Percentiles rank a stretch among this genome's conserved stretches.
These are phyloP conservation scores for Antitrichia curtipendula DNA, from an alignment of 225 moss, liverwort and hornwort genomes.

Conservation along the genomic window DNA sequence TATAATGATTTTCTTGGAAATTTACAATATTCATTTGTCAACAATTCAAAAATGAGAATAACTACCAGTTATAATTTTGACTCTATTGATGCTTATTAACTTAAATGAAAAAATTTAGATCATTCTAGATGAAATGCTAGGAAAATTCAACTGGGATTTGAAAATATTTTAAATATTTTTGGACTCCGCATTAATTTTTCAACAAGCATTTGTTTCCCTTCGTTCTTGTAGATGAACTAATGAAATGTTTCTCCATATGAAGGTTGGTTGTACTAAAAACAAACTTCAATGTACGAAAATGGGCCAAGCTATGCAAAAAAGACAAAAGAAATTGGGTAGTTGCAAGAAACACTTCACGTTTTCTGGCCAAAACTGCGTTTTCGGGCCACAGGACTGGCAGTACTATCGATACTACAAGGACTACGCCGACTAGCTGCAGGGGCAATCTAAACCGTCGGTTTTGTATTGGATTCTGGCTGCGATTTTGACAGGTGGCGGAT, in stretches of 20 bases:
- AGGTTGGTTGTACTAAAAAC: rapidly evolving
- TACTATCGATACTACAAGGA: too few species aligned
- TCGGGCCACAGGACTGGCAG: too few species aligned
- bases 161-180: neutral
- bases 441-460: too few species aligned
- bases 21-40: neutral
- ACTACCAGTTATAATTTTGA: neutral
- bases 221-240: neutral
- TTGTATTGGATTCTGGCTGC: too few species aligned
- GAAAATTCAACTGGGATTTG: neutral
- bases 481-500: too few species aligned
- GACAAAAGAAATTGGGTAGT: too few species aligned
- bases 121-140: rapidly evolving
- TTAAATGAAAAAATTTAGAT: neutral
- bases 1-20: neutral
- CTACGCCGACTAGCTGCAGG: too few species aligned
- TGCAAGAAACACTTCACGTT: too few species aligned
- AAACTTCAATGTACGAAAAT: neutral
- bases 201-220: neutral
- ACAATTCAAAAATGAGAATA: neutral
- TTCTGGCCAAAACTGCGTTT: too few species aligned
- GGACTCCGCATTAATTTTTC: neutral
- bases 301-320: neutral
- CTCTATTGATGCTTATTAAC: neutral
- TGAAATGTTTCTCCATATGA: neutral